Conservation (phyloP, 495 filamentous ascomycete genomes). For the Parachaetomium inaequale region DNA sequence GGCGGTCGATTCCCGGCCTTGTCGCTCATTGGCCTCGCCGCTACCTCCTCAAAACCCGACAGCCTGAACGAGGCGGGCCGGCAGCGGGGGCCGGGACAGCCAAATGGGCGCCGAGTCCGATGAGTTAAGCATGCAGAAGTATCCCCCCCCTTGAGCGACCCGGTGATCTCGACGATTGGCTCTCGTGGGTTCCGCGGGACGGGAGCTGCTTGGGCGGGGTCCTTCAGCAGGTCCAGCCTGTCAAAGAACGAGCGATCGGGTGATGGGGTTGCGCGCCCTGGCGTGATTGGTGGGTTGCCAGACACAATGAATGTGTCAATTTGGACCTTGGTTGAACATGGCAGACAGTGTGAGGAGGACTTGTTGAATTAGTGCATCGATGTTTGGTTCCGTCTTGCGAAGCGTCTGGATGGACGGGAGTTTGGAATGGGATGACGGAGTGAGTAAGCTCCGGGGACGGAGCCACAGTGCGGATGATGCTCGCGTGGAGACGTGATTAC, state of each 20-base stretch:
- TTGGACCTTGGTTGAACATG: neutral
- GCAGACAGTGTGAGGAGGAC: neutral
- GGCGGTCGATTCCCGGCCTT: neutral
- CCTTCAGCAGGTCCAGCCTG: conserved; percentile 11
- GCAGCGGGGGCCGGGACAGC: conserved; percentile 1
- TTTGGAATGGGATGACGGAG: too few relatives aligned
- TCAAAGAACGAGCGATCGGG: conserved; percentile 22
- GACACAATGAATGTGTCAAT: conserved; percentile 10
- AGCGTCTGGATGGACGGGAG: too few relatives aligned
- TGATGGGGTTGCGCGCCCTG: conserved; percentile 21
- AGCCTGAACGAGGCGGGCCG: neutral
- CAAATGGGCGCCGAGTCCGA: neutral
- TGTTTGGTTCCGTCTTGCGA: too few relatives aligned
- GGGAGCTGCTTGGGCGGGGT: conserved; percentile 12
- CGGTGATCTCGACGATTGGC: conserved; percentile 29
- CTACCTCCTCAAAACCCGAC: neutral
- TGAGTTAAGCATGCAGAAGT: conserved; percentile 8
- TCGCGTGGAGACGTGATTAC: neutral
- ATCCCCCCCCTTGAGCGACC: conserved; percentile 9
- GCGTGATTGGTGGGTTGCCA: conserved; percentile 20
- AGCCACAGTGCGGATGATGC: too few relatives aligned
- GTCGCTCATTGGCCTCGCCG: neutral
- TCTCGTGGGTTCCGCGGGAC: conserved; percentile 4
- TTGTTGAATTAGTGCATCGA: too few relatives aligned
- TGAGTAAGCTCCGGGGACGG: too few relatives aligned